A percentile compares a stretch with the other conserved stretches of the same genome.
Conservation (phyloP, 768 basidiomycete species). For the Naganishia antarctica region DNA sequence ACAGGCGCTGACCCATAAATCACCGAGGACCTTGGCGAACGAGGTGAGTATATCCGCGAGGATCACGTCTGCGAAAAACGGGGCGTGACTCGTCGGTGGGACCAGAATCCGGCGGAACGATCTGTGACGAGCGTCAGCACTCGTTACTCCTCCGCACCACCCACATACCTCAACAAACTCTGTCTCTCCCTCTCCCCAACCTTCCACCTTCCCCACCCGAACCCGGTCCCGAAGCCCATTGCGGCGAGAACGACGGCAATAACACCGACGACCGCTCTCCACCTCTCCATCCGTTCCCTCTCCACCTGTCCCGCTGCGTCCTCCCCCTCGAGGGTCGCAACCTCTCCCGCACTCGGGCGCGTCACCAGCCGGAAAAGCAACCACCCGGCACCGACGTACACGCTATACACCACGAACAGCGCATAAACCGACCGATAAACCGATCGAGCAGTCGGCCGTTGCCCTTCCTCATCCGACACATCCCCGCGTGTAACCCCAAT, state of each 20-base stretch:
- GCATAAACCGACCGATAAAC: slow-evolving; percentile 54
- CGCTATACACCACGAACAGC: slow-evolving; percentile 60
- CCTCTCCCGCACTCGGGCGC: neutral
- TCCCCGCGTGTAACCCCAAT: no score
- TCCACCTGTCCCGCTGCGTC: slow-evolving; percentile 52
- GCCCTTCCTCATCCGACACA: neutral
- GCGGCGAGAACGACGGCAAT: slow-evolving; percentile 60
- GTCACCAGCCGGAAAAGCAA: slow-evolving; percentile 61
- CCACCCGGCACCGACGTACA: slow-evolving; percentile 67
- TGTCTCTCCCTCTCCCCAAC: slow-evolving; percentile 68
- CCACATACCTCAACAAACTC: slow-evolving; percentile 71
- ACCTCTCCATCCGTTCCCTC: slow-evolving; percentile 62
- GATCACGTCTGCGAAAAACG: slow-evolving; percentile 86
- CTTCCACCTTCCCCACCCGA: slow-evolving; percentile 57
- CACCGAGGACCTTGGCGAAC: slow-evolving; percentile 92
- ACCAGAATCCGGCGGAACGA: slow-evolving; percentile 69
- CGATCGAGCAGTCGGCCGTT: neutral
- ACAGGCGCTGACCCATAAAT: slow-evolving; percentile 78
- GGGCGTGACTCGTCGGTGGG: slow-evolving; percentile 58
- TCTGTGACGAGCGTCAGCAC: slow-evolving; percentile 57
- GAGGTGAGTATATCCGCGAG: slow-evolving; percentile 95
- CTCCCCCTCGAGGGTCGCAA: neutral
- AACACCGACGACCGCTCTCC: slow-evolving; percentile 69
- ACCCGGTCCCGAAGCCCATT: slow-evolving; percentile 57
- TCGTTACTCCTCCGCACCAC: no score